phyloP scores from a whole-genome alignment of 1,284 basidiomycete genomes.

The Irpex sp. region DNA sequence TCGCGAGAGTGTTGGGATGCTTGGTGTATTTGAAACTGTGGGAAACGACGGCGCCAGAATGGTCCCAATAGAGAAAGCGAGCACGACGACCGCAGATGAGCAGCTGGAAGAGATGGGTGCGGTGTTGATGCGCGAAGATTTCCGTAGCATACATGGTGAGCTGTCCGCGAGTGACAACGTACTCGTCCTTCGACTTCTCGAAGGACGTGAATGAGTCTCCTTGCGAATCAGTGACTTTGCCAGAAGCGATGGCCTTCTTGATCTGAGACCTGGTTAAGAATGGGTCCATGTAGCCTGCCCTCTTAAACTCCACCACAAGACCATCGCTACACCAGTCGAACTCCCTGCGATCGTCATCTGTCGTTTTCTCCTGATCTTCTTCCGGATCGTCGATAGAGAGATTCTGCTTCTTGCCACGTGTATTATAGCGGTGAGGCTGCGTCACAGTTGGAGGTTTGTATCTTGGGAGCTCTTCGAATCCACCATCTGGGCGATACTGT shows the following conservation, averaged over 20 bases:
- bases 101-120: conserved; percentile 11
- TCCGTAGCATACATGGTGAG: conserved; percentile 2
- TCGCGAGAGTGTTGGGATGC: neutral
- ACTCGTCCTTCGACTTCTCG: neutral
- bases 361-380: neutral
- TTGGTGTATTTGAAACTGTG: neutral
- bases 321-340: neutral
- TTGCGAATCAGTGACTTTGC: neutral
- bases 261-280: neutral
- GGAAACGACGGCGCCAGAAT: conserved; percentile 8
- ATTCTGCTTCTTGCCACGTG: neutral
- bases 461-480: neutral
- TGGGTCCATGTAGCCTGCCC: neutral
- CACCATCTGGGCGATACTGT: neutral
- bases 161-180: neutral
- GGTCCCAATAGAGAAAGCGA: conserved; percentile 13
- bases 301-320: neutral
- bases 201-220: neutral
- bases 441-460: neutral
- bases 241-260: neutral
- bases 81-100: conserved; percentile 1
- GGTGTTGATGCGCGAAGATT: conserved; percentile 12
- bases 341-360: neutral
- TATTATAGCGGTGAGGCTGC: neutral
- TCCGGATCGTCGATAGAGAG: neutral